These are phyloP conservation scores for Aegilops longissima DNA, from an alignment of 176 grass and related monocot genomes.

Conservation along the genomic window DNA sequence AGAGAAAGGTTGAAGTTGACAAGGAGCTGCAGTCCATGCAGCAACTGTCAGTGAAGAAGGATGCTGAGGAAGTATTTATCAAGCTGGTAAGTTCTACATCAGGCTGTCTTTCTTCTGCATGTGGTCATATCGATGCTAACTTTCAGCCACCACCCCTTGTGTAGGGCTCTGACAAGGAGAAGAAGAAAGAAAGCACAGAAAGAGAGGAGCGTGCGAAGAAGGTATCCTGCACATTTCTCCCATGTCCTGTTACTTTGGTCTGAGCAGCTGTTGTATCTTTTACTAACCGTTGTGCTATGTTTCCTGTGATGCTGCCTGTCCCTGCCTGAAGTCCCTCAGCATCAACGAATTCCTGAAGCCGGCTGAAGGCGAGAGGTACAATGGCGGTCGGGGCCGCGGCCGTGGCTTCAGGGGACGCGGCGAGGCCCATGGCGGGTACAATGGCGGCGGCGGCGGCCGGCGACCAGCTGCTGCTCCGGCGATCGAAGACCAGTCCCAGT, in stretches of 20 bases:
- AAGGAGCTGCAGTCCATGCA: conserved; percentile 78
- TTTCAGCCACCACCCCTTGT: neutral
- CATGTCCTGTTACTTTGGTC: neutral
- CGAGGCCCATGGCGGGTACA: conserved; percentile 37
- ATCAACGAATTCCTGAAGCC: conserved; percentile 93
- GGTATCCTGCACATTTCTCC: conserved; percentile 25
- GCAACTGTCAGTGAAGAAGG: conserved; percentile 65
- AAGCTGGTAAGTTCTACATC: conserved; percentile 47
- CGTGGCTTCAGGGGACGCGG: conserved; percentile 48
- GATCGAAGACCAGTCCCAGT: conserved; percentile 65
- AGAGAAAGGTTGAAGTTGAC: conserved; percentile 82
- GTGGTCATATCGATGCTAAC: neutral
- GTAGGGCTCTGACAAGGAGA: conserved; percentile 70
- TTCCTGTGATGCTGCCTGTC: neutral
- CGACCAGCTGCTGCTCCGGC: conserved; percentile 38
- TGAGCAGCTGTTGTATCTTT: neutral
- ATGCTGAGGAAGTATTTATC: conserved; percentile 54
- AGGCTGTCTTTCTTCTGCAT: neutral
- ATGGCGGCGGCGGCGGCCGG: conserved; percentile 3
- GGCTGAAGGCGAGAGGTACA: conserved; percentile 56
- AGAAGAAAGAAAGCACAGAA: conserved; percentile 74
- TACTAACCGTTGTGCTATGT: neutral
- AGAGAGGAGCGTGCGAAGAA: conserved; percentile 66
- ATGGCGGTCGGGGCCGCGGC: conserved; percentile 25
- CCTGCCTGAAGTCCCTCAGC: conserved; percentile 49